A percentile compares a stretch with the other conserved stretches of the same genome.
phyloP scores from a whole-genome alignment of 2,329 filamentous ascomycete species.

The Cryoendolithus antarcticus region DNA sequence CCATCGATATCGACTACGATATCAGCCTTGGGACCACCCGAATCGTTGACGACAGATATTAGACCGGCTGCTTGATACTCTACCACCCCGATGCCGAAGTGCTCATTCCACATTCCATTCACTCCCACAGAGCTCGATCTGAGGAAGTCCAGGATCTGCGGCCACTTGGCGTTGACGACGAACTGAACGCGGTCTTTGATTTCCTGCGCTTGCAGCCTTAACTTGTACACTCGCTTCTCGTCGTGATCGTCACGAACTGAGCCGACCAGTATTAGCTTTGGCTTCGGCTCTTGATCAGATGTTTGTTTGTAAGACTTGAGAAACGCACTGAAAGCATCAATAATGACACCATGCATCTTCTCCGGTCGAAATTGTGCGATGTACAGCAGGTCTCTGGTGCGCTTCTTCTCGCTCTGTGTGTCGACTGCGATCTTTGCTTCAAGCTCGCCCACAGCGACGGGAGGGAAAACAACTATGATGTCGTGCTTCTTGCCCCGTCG shows the following conservation, averaged over 20 bases:
- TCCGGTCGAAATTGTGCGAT: slow-evolving; percentile 96
- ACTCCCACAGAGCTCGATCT: slow-evolving; percentile 69
- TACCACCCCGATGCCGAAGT: slow-evolving; percentile 96
- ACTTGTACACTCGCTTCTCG: slow-evolving; percentile 72
- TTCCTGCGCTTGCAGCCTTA: slow-evolving; percentile 71
- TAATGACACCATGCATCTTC: slow-evolving; percentile 83
- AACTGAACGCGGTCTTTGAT: slow-evolving; percentile 80
- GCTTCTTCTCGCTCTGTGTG: slow-evolving; percentile 51
- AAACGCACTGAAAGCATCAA: slow-evolving; percentile 73
- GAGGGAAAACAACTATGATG: slow-evolving; percentile 75
- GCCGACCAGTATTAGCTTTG: slow-evolving; percentile 71
- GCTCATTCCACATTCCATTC: slow-evolving; percentile 99
- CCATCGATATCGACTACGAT: slow-evolving; percentile 78
- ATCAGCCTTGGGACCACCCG: slow-evolving; percentile 82
- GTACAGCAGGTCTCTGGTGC: slow-evolving; percentile 68
- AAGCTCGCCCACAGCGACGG: slow-evolving; percentile 79
- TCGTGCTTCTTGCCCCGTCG: slow-evolving; percentile 37
- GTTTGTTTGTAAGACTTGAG: slow-evolving; percentile 42
- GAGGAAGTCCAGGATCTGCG: slow-evolving; percentile 70
- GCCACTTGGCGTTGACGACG: slow-evolving; percentile 80
- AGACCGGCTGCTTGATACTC: slow-evolving; percentile 95
- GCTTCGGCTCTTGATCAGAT: slow-evolving; percentile 24
- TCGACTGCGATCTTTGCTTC: slow-evolving; percentile 62
- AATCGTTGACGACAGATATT: slow-evolving; percentile 85
- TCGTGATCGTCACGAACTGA: slow-evolving; percentile 80